Evolutionary conservation across 2,329 filamentous ascomycete genomes (phyloP).

Genomic region (Pseudogymnoascus sp.): DNA sequence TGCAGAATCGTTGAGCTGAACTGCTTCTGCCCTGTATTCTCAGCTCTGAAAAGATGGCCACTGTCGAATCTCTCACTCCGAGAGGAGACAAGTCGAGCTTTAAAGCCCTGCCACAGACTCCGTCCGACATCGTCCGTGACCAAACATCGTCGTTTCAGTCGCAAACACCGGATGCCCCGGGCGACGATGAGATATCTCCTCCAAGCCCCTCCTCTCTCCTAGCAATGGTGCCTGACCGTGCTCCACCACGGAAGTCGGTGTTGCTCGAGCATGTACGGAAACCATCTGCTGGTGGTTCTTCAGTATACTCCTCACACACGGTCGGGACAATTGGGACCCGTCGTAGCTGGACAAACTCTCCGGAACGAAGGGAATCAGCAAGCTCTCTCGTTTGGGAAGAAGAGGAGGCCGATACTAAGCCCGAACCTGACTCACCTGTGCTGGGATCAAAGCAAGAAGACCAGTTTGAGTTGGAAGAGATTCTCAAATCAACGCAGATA

Average conservation of each 20-base stretch:
- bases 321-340: background rate
- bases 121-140: background rate
- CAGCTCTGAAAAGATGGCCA: constrained; percentile 2
- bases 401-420: background rate
- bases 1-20: constrained; percentile 1
- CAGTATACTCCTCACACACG: background rate
- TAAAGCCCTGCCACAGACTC: background rate
- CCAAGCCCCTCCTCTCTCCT: constrained; percentile 1
- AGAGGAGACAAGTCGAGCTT: background rate
- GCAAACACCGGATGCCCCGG: constrained; percentile 5
- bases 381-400: background rate
- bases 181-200: background rate
- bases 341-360: constrained; percentile 5
- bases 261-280: background rate
- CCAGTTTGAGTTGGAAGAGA: background rate
- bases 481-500: constrained; percentile 5
- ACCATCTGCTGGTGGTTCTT: background rate
- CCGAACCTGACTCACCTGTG: background rate
- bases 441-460: background rate
- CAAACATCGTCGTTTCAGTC: constrained; percentile 2
- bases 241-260: background rate
- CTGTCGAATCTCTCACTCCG: background rate
- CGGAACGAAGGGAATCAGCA: background rate
- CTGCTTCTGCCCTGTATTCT: background rate
- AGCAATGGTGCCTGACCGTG: background rate